Conservation (phyloP, 2,329 filamentous ascomycete species). For the Sarocladium strictum region DNA sequence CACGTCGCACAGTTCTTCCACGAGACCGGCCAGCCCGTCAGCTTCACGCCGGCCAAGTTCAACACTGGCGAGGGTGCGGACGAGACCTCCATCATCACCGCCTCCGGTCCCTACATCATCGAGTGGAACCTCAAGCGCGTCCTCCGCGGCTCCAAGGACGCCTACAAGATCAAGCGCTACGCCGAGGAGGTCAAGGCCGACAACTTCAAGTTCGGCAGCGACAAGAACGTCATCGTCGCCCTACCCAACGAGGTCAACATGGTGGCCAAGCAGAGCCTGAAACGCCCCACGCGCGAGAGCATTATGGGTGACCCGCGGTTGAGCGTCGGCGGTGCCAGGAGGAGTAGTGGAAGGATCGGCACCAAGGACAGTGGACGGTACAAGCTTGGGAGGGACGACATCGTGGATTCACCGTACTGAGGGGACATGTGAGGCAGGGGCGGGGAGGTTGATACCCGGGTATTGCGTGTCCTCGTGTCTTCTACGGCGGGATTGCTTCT, state of each 20-base stretch:
- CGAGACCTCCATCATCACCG: slow-evolving; percentile 94
- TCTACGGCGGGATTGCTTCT: neutral
- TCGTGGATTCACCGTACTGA: slow-evolving; percentile 67
- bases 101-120: slow-evolving; percentile 92
- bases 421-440: neutral
- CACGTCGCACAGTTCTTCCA: slow-evolving; percentile 97
- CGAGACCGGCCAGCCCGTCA: slow-evolving; percentile 80
- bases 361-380: slow-evolving; percentile 54
- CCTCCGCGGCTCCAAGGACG: slow-evolving; percentile 70
- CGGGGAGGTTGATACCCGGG: slow-evolving; percentile 3
- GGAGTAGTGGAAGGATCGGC: slow-evolving; percentile 46
- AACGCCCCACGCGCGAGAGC: slow-evolving; percentile 86
- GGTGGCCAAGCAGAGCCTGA: slow-evolving; percentile 80
- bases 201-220: slow-evolving; percentile 94
- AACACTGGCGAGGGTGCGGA: slow-evolving; percentile 76
- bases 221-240: slow-evolving; percentile 97
- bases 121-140: slow-evolving; percentile 96
- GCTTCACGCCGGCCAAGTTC: slow-evolving; percentile 89
- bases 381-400: slow-evolving; percentile 72
- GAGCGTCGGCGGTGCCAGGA: slow-evolving; percentile 43
- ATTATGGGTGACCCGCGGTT: slow-evolving; percentile 60
- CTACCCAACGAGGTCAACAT: slow-evolving; percentile 97
- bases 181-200: slow-evolving; percentile 93
- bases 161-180: slow-evolving; percentile 96
- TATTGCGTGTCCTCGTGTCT: neutral